These are phyloP conservation scores for Trichothecium roseum DNA, from an alignment of 2,329 filamentous ascomycete species.

Conservation along the genomic window DNA sequence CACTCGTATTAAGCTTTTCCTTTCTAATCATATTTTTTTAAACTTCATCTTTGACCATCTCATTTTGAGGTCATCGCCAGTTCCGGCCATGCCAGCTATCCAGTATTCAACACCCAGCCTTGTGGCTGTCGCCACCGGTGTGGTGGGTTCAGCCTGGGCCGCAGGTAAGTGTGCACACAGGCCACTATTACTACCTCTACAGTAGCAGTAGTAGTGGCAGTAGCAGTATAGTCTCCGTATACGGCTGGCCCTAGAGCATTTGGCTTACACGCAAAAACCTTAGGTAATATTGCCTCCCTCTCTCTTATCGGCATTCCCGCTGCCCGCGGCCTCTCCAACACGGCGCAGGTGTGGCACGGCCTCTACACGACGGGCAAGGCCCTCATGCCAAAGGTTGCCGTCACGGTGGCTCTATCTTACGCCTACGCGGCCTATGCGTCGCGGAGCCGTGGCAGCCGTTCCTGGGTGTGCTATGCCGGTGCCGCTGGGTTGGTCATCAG, in stretches of 20 bases:
- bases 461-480: slow-evolving; percentile 22
- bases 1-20: too few relatives aligned
- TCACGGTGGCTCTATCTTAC: slow-evolving; percentile 20
- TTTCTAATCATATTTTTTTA: too few relatives aligned
- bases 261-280: too few relatives aligned
- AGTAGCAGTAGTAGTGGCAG: too few relatives aligned
- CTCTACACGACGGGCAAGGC: slow-evolving; percentile 24
- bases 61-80: too few relatives aligned
- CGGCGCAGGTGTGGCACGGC: slow-evolving; percentile 24
- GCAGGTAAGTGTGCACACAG: slow-evolving; percentile 16
- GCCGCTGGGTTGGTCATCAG: slow-evolving; percentile 21
- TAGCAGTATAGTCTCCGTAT: too few relatives aligned
- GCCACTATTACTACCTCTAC: slow-evolving; percentile 1
- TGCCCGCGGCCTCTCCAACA: slow-evolving; percentile 15
- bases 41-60: too few relatives aligned
- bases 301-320: slow-evolving; percentile 25
- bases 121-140: slow-evolving; percentile 24
- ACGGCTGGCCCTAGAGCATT: too few relatives aligned
- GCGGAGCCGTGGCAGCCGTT: slow-evolving; percentile 9
- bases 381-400: slow-evolving; percentile 25
- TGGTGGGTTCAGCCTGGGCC: slow-evolving; percentile 25
- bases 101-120: slow-evolving; percentile 14
- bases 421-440: slow-evolving; percentile 24
- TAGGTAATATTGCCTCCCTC: slow-evolving; percentile 24
- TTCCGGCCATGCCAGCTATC: too few relatives aligned